Evolutionary conservation across 2,329 filamentous ascomycete genomes (phyloP).

Genomic region (Cyphellophora attinorum): DNA sequence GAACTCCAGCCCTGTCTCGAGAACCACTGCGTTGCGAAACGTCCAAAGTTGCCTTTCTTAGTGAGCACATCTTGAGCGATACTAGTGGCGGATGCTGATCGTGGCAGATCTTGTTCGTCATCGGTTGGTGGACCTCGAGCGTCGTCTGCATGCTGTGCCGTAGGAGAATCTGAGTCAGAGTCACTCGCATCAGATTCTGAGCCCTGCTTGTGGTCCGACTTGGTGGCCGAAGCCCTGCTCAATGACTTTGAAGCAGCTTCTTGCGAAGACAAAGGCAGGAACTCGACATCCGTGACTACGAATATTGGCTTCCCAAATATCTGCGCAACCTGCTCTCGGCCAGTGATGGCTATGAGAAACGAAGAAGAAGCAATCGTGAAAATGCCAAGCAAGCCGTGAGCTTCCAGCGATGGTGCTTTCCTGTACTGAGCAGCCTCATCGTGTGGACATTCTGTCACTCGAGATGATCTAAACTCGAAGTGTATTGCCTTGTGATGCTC

Average conservation of each 20-base stretch:
- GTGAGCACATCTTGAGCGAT: conserved; percentile 84
- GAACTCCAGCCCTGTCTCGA: conserved; percentile 64
- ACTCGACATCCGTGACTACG: conserved; percentile 74
- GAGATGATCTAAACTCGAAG: conserved; percentile 58
- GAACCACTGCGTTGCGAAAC: conserved; percentile 88
- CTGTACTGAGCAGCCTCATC: conserved; percentile 20
- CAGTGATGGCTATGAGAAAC: conserved; percentile 79
- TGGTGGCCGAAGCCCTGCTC: conserved; percentile 22
- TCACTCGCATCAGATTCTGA: conserved; percentile 20
- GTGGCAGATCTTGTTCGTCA: conserved; percentile 1
- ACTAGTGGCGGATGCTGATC: conserved; percentile 32
- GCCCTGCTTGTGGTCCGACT: conserved; percentile 3
- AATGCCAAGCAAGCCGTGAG: conserved; percentile 54
- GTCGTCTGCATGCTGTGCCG: conserved; percentile 11
- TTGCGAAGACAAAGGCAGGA: conserved; percentile 73
- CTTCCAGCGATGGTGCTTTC: conserved; percentile 33
- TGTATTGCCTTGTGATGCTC: conserved; percentile 46
- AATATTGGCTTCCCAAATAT: conserved; percentile 76
- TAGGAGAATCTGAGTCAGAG: conserved; percentile 18
- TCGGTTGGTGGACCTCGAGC: conserved; percentile 9
- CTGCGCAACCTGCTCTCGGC: conserved; percentile 79
- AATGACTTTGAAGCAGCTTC: conserved; percentile 65
- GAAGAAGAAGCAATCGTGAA: conserved; percentile 71
- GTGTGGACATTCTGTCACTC: conserved; percentile 35
- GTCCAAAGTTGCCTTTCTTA: conserved; percentile 71